phyloP scores from a whole-genome alignment of 2,329 filamentous ascomycete species.

The Colletotrichum sublineola region DNA sequence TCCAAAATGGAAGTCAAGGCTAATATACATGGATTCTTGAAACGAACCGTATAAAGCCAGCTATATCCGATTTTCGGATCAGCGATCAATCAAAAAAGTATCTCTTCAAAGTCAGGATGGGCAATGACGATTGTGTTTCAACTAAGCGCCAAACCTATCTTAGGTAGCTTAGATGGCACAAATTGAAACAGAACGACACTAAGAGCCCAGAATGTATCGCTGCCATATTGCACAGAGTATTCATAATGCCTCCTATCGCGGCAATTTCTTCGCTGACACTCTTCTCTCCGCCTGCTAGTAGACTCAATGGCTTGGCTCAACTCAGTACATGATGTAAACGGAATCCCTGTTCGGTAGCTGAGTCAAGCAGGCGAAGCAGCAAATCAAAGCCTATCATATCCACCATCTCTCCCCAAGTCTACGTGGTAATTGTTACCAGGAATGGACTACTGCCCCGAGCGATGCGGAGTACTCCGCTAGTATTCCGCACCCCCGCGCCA shows the following conservation, averaged over 20 bases:
- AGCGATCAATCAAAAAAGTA: no score
- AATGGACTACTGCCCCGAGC: neutral
- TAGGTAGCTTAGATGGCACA: no score
- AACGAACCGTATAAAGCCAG: no score
- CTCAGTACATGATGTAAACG: neutral
- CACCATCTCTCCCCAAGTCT: neutral
- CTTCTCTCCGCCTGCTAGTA: neutral
- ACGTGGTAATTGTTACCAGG: slow-evolving; percentile 8
- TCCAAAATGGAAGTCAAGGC: rapidly evolving
- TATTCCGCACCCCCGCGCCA: slow-evolving; percentile 20
- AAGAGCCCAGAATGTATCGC: neutral
- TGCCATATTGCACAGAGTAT: neutral
- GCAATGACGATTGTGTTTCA: no score
- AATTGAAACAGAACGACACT: no score
- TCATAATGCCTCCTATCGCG: no score
- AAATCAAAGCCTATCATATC: neutral
- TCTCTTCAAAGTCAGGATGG: no score
- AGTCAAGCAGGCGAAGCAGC: slow-evolving; percentile 6
- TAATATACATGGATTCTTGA: no score
- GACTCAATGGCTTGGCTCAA: slow-evolving; percentile 13
- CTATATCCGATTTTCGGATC: no score
- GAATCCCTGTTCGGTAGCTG: neutral
- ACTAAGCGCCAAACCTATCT: no score
- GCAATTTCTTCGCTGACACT: neutral
- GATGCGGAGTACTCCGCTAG: slow-evolving; percentile 32